phyloP scores from a whole-genome alignment of 2,329 filamentous ascomycete species.

The Escovopsis sp. region DNA sequence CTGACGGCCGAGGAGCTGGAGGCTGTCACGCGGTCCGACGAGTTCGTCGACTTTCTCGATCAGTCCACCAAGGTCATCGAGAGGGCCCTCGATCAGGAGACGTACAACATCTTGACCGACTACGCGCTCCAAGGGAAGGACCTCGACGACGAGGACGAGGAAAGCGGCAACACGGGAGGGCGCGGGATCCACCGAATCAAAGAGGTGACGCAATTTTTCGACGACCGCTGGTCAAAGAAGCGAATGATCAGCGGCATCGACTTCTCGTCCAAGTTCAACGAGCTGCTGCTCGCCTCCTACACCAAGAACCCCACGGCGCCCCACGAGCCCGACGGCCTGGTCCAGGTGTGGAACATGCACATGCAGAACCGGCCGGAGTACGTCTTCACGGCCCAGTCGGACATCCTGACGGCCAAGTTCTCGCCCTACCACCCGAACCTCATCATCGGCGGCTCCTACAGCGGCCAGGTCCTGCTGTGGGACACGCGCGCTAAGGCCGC shows the following conservation, averaged over 20 bases:
- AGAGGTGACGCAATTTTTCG: conserved; percentile 85
- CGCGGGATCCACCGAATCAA: conserved; percentile 63
- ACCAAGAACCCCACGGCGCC: conserved; percentile 94
- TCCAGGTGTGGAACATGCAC: conserved; percentile 95
- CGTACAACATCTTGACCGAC: conserved; percentile 86
- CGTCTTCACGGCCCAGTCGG: conserved; percentile 88
- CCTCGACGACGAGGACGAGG: conserved; percentile 69
- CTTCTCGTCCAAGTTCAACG: conserved; percentile 90
- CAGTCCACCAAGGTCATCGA: conserved; percentile 95
- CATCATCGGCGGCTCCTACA: conserved; percentile 91
- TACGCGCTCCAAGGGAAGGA: conserved; percentile 72
- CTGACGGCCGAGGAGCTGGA: conserved; percentile 74
- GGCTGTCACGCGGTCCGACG: conserved; percentile 79
- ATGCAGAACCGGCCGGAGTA: conserved; percentile 91
- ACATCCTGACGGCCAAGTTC: conserved; percentile 90
- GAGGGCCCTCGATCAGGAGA: conserved; percentile 78
- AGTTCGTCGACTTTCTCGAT: conserved; percentile 91
- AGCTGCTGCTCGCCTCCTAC: conserved; percentile 85
- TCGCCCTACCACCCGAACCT: conserved; percentile 97
- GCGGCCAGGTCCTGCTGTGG: conserved; percentile 91
- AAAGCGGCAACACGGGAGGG: conserved; percentile 51
- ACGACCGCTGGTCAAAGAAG: conserved; percentile 92
- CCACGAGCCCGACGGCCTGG: conserved; percentile 80
- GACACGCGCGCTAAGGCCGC: conserved; percentile 81
- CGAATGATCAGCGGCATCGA: conserved; percentile 91